Evolutionary conservation across 2,329 filamentous ascomycete species (phyloP).

Genomic region (Achaetomium macrosporum): DNA sequence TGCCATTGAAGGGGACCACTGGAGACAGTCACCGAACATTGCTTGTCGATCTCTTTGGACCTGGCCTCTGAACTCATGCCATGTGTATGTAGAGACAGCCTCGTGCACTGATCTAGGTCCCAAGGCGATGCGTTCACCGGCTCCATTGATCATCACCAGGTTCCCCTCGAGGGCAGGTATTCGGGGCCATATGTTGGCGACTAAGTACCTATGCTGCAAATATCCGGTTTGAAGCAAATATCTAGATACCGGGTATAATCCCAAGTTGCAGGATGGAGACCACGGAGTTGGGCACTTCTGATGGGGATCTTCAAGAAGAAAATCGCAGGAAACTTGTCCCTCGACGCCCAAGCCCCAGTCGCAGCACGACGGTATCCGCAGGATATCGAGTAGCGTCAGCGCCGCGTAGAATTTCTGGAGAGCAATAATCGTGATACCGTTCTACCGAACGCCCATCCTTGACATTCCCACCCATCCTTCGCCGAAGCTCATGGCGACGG

Average conservation of each 20-base stretch:
- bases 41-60: too few species aligned
- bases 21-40: too few species aligned
- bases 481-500: conserved; percentile 20
- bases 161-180: too few species aligned
- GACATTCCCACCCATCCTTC: conserved; percentile 23
- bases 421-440: conserved; percentile 26
- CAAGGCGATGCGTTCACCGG: too few species aligned
- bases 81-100: too few species aligned
- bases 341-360: conserved; percentile 12
- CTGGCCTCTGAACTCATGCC: too few species aligned
- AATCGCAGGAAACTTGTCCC: conserved; percentile 8
- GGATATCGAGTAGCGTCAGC: conserved; percentile 22
- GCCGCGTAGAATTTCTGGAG: conserved; percentile 25
- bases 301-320: neutral
- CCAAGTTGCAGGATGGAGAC: neutral
- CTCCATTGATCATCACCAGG: too few species aligned
- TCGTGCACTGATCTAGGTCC: too few species aligned
- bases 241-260: neutral
- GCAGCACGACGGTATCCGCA: conserved; percentile 15
- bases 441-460: conserved; percentile 27
- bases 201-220: too few species aligned
- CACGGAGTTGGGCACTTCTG: neutral
- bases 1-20: too few species aligned
- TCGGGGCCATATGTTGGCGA: too few species aligned
- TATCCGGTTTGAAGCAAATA: too few species aligned